Percentiles rank a stretch among this genome's conserved stretches.
These are phyloP conservation scores for Debaryomyces prosopidis DNA, from an alignment of 805 yeast species.

Conservation along the genomic window DNA sequence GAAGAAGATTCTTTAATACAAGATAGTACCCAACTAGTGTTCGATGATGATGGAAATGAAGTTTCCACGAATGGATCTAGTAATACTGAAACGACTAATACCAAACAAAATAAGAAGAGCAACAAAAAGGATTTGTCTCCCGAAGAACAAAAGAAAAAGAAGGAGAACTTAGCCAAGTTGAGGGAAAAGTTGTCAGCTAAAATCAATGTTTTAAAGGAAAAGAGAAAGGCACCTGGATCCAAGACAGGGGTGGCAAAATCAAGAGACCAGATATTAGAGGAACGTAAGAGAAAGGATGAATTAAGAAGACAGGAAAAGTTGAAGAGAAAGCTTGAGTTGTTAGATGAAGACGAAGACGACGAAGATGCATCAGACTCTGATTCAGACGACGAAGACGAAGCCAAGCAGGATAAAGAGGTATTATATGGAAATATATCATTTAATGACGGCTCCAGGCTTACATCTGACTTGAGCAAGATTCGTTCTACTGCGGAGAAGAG, in stretches of 20 bases:
- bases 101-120: conserved; percentile 7
- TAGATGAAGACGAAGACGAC: conserved; percentile 39
- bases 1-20: conserved; percentile 12
- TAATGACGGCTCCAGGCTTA: conserved; percentile 75
- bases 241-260: conserved; percentile 82
- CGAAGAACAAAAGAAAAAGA: conserved; percentile 51
- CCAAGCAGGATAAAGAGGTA: conserved; percentile 38
- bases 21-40: conserved; percentile 40
- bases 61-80: conserved; percentile 5
- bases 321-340: conserved; percentile 41
- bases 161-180: conserved; percentile 62
- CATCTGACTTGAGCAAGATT: conserved; percentile 64
- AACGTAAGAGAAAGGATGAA: conserved; percentile 53
- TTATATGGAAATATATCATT: conserved; percentile 82
- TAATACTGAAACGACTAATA: conserved; percentile 4
- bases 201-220: conserved; percentile 68
- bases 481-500: conserved; percentile 49
- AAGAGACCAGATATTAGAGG: conserved; percentile 75
- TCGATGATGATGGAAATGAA: conserved; percentile 62
- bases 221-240: conserved; percentile 90
- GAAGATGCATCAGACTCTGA: conserved; percentile 28
- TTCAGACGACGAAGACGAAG: conserved; percentile 22
- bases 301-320: conserved; percentile 44
- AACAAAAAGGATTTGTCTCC: conserved; percentile 33
- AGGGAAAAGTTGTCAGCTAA: conserved; percentile 77